Conservation (phyloP, 208 protist genomes). For the Acanthamoeba culbertsoni region DNA sequence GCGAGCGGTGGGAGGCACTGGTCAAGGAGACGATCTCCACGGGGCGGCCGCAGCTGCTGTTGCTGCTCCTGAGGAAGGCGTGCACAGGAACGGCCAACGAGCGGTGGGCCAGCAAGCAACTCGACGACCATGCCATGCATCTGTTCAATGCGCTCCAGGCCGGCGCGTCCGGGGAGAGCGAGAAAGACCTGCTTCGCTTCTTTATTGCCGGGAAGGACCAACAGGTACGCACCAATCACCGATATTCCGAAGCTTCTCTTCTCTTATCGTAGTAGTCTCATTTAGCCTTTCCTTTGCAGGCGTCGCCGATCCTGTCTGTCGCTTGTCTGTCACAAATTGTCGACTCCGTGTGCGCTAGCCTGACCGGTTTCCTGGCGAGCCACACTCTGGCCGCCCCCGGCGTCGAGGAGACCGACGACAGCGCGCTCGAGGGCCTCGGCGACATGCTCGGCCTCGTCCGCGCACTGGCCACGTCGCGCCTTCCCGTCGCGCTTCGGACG, state of each 20-base stretch:
- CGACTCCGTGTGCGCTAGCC: background rate
- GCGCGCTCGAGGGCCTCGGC: background rate
- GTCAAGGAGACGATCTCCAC: background rate
- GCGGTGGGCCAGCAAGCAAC: background rate
- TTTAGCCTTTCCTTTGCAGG: background rate
- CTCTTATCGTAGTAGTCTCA: background rate
- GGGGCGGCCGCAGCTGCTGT: background rate
- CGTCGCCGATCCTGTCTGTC: background rate
- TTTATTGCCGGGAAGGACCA: conserved; percentile 36
- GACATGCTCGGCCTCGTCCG: background rate
- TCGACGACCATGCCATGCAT: conserved; percentile 14
- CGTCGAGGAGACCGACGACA: background rate
- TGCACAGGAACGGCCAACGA: background rate
- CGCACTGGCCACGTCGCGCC: background rate
- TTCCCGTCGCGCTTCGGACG: background rate
- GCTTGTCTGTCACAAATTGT: background rate
- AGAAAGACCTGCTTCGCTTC: background rate
- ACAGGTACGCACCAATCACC: background rate
- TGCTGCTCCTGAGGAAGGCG: background rate
- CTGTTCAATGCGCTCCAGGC: conserved; percentile 25
- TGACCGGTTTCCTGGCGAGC: background rate
- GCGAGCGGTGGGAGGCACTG: background rate
- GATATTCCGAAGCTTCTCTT: background rate
- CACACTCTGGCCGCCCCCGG: background rate
- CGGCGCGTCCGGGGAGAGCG: background rate